Percentiles rank a stretch among this genome's conserved stretches.
phyloP scores from a whole-genome alignment of 305 asterid species.

The Caryopteris hybrid region DNA sequence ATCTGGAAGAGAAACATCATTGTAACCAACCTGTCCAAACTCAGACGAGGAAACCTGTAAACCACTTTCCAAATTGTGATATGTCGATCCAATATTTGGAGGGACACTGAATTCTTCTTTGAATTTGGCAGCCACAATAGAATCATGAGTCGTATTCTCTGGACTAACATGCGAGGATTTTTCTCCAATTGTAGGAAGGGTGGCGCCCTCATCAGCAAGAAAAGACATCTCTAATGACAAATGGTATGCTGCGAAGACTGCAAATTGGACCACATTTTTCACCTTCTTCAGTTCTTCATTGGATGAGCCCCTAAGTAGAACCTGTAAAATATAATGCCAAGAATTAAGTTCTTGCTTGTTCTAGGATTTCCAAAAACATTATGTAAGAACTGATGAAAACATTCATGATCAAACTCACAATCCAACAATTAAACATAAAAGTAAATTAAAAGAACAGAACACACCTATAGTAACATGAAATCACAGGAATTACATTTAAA shows the following conservation, averaged over 20 bases:
- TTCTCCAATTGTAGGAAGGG: conserved; percentile 49
- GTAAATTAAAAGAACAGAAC: background rate
- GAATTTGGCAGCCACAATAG: conserved; percentile 17
- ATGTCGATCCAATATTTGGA: conserved; percentile 29
- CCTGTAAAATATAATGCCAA: conserved; percentile 37
- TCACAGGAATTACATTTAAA: too few species aligned
- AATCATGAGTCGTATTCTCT: conserved; percentile 33
- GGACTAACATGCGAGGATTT: conserved; percentile 28
- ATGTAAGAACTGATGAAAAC: too few species aligned
- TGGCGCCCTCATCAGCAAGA: conserved; percentile 96
- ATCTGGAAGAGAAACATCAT: conserved; percentile 28
- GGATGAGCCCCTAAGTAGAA: conserved; percentile 68
- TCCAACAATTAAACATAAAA: background rate
- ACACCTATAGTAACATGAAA: too few species aligned
- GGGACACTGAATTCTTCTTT: conserved; percentile 24
- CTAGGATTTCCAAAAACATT: too few species aligned
- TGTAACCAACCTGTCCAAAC: conserved; percentile 26
- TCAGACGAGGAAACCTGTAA: conserved; percentile 48
- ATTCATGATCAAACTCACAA: too few species aligned
- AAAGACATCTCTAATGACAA: conserved; percentile 83
- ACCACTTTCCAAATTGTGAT: conserved; percentile 46
- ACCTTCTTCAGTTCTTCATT: conserved; percentile 80
- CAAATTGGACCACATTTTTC: conserved; percentile 72
- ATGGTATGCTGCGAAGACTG: conserved; percentile 96
- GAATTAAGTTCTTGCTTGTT: background rate